These are phyloP conservation scores for Colletotrichum nymphaeae DNA, from an alignment of 2,329 filamentous ascomycete species.

Conservation along the genomic window DNA sequence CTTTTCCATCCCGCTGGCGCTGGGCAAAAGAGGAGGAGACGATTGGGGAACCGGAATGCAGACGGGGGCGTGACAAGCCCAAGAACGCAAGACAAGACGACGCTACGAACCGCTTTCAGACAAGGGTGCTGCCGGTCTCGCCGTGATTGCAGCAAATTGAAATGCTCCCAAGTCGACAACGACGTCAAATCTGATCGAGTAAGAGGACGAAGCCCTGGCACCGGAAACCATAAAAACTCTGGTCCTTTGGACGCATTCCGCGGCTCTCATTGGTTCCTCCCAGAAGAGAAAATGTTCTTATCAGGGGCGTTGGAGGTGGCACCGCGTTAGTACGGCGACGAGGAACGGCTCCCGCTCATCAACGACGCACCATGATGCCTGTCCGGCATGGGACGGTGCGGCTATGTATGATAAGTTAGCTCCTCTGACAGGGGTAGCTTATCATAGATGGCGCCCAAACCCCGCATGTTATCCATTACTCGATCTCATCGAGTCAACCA, in stretches of 20 bases:
- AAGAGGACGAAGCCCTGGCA: slow-evolving; percentile 18
- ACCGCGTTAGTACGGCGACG: slow-evolving; percentile 2
- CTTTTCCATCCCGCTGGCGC: neutral
- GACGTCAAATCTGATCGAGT: slow-evolving; percentile 35
- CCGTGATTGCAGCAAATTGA: slow-evolving; percentile 30
- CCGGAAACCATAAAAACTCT: slow-evolving; percentile 1
- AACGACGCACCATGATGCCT: neutral
- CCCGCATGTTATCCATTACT: slow-evolving; percentile 43
- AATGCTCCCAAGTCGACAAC: neutral
- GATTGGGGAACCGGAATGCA: slow-evolving; percentile 4
- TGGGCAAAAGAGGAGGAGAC: neutral
- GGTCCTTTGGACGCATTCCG: neutral
- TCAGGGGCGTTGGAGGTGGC: slow-evolving; percentile 16
- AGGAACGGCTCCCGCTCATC: slow-evolving; percentile 23
- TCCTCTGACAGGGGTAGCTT: slow-evolving; percentile 32
- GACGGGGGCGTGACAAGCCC: neutral
- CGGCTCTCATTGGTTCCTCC: slow-evolving; percentile 14
- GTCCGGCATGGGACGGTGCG: slow-evolving; percentile 30
- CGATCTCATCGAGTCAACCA: slow-evolving; percentile 41
- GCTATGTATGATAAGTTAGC: slow-evolving; percentile 24
- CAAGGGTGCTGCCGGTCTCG: slow-evolving; percentile 31
- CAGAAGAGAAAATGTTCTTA: slow-evolving; percentile 21
- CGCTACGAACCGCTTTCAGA: slow-evolving; percentile 14
- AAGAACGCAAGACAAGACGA: slow-evolving; percentile 15
- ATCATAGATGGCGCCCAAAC: slow-evolving; percentile 23